A percentile compares a stretch with the other conserved stretches of the same genome.
Evolutionary conservation across 257 asterid genomes (phyloP).

Genomic region (Plantago elongata): DNA sequence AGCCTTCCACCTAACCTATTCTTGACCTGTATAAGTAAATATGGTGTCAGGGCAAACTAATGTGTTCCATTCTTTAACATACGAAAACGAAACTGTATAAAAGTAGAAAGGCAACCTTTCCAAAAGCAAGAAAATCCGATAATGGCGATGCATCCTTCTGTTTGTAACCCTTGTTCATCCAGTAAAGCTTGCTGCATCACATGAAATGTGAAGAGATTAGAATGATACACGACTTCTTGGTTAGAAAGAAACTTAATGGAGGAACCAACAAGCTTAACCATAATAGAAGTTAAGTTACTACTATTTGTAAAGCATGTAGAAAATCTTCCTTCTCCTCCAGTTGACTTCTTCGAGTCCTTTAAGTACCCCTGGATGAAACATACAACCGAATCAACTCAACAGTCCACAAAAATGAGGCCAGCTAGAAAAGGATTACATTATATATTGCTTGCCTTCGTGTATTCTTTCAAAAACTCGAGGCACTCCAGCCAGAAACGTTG

Average conservation of each 20-base stretch:
- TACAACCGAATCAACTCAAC: background rate
- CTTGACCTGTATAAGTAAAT: slow-evolving; percentile 48
- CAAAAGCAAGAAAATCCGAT: slow-evolving; percentile 87
- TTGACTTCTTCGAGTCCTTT: slow-evolving; percentile 84
- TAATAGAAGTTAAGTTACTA: slow-evolving; percentile 23
- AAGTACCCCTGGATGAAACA: slow-evolving; percentile 51
- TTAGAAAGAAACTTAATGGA: background rate
- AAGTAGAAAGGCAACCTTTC: slow-evolving; percentile 52
- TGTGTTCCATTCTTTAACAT: background rate
- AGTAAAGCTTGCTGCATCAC: slow-evolving; percentile 71
- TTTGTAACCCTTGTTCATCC: slow-evolving; percentile 91
- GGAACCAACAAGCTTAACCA: slow-evolving; percentile 10
- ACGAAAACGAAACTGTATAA: background rate
- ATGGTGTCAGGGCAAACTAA: slow-evolving; percentile 9
- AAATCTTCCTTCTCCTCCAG: slow-evolving; percentile 72
- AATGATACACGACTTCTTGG: background rate
- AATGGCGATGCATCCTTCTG: slow-evolving; percentile 78
- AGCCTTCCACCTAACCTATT: slow-evolving; percentile 83
- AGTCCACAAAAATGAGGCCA: background rate
- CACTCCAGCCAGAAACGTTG: slow-evolving; percentile 92
- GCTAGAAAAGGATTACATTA: background rate
- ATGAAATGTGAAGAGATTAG: slow-evolving; percentile 3
- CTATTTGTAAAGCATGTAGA: slow-evolving; percentile 73
- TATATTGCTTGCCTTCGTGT: slow-evolving; percentile 60
- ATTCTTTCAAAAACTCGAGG: slow-evolving; percentile 85